Evolutionary conservation across 495 filamentous ascomycete genomes (phyloP).

Genomic region (Rostrohypoxylon terebratum): DNA sequence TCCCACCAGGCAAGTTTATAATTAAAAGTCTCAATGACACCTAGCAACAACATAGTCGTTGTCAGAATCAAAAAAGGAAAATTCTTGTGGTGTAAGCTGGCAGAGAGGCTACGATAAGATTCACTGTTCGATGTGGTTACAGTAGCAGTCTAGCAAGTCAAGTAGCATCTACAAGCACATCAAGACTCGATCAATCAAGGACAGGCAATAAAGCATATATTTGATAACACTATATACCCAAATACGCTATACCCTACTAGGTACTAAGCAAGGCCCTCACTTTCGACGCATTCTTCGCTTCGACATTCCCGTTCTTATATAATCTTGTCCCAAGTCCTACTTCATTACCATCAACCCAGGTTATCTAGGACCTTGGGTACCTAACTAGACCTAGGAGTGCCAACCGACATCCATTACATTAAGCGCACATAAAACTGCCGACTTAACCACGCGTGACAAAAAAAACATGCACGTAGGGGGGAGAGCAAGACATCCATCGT

Average conservation of each 20-base stretch:
- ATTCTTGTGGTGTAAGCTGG: no score
- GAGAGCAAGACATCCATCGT: background rate
- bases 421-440: constrained; percentile 6
- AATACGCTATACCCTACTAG: background rate
- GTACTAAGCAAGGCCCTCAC: background rate
- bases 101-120: no score
- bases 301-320: background rate
- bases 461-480: background rate
- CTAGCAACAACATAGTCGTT: no score
- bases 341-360: constrained; percentile 3
- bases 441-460: background rate
- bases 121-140: no score
- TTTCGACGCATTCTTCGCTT: background rate
- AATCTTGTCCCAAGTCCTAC: no score
- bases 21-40: no score
- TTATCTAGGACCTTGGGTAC: background rate
- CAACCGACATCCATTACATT: constrained; percentile 5
- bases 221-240: background rate
- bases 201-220: no score
- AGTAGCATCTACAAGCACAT: no score
- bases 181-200: no score
- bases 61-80: no score
- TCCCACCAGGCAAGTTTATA: no score
- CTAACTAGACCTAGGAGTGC: background rate
- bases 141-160: no score